These are phyloP conservation scores for Macrophomina tecta DNA, from an alignment of 2,329 filamentous ascomycete genomes.

Conservation along the genomic window DNA sequence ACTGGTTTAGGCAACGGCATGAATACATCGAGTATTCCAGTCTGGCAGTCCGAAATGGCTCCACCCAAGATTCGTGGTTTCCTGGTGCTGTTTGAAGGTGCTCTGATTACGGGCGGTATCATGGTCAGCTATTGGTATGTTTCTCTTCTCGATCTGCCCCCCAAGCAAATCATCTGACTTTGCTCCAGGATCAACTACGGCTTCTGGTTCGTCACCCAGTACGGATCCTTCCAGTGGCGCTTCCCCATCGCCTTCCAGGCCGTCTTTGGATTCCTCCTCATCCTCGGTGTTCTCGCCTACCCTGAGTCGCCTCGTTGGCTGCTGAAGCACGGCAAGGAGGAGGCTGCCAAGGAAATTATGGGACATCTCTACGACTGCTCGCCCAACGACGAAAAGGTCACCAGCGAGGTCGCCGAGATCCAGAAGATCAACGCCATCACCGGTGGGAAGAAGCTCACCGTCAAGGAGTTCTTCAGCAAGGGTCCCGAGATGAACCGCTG, in stretches of 20 bases:
- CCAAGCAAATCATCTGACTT: neutral
- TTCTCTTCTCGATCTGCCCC: neutral
- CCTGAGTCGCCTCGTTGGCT: slow-evolving; percentile 42
- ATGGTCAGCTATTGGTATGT: slow-evolving; percentile 55
- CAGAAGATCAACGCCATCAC: slow-evolving; percentile 55
- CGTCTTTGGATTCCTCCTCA: slow-evolving; percentile 53
- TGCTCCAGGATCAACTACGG: neutral
- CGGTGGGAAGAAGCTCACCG: slow-evolving; percentile 44
- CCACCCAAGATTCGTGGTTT: slow-evolving; percentile 63
- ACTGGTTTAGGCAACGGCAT: slow-evolving; percentile 62
- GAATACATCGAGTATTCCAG: slow-evolving; percentile 60
- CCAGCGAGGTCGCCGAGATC: slow-evolving; percentile 66
- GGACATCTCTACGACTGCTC: slow-evolving; percentile 55
- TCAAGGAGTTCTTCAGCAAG: slow-evolving; percentile 62
- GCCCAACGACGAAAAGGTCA: slow-evolving; percentile 60
- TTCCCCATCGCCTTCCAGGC: slow-evolving; percentile 60
- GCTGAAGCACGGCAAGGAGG: slow-evolving; percentile 44
- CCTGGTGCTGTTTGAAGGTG: slow-evolving; percentile 64
- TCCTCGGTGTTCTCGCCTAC: slow-evolving; percentile 46
- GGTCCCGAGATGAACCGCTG: slow-evolving; percentile 70
- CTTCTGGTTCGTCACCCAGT: slow-evolving; percentile 36
- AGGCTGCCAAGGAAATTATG: slow-evolving; percentile 57
- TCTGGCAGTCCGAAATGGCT: slow-evolving; percentile 59
- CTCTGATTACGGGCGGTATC: slow-evolving; percentile 57
- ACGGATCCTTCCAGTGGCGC: slow-evolving; percentile 49